Conservation (phyloP, 2,329 filamentous ascomycete genomes). For the Penicillium sp. region DNA sequence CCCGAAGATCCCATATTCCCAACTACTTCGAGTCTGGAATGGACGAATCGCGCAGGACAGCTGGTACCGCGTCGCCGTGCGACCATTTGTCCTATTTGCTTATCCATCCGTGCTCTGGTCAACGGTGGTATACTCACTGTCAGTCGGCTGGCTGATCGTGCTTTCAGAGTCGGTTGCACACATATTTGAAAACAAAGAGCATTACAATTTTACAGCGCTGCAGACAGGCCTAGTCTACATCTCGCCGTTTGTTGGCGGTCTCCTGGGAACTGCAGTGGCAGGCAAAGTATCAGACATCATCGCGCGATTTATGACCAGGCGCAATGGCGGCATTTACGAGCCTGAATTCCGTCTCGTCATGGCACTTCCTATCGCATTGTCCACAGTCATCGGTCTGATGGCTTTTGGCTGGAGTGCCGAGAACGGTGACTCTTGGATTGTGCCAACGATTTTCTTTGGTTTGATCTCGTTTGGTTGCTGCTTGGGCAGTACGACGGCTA, state of each 20-base stretch:
- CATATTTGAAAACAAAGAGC: constrained; percentile 67
- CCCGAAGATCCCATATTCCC: constrained; percentile 67
- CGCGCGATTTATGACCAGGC: constrained; percentile 74
- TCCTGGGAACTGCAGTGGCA: constrained; percentile 87
- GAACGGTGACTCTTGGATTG: constrained; percentile 75
- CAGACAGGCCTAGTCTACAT: constrained; percentile 85
- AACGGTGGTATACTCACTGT: constrained; percentile 76
- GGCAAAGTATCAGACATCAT: constrained; percentile 84
- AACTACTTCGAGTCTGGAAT: constrained; percentile 74
- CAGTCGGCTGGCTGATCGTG: constrained; percentile 93
- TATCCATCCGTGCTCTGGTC: constrained; percentile 93
- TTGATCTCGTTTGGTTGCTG: constrained; percentile 89
- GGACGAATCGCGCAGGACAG: constrained; percentile 74
- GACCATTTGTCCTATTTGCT: constrained; percentile 81
- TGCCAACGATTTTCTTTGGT: constrained; percentile 91
- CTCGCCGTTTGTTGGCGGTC: constrained; percentile 81
- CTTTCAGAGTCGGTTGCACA: constrained; percentile 81
- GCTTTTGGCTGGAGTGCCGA: constrained; percentile 93
- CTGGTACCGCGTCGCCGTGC: constrained; percentile 73
- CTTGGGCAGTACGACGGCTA: constrained; percentile 82
- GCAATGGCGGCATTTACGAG: constrained; percentile 92
- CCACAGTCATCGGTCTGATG: constrained; percentile 82
- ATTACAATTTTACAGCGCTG: constrained; percentile 78
- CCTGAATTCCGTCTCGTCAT: constrained; percentile 90
- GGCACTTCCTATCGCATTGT: constrained; percentile 74